Conservation (phyloP, 73 alveolate species). For the Symbiodinium natans region DNA sequence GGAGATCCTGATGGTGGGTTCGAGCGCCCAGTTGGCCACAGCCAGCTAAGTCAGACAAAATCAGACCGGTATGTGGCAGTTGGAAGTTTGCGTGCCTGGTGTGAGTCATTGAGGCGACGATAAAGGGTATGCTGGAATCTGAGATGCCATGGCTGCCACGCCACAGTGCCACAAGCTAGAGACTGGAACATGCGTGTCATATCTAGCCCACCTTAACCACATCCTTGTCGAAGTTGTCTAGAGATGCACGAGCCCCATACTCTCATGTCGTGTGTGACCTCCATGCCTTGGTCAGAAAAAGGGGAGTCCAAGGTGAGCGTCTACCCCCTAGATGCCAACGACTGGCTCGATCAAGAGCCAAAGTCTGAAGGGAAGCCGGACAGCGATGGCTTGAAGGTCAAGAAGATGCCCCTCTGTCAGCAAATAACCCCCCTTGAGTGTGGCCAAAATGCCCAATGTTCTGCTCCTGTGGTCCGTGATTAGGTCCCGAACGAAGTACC, state of each 20-base stretch:
- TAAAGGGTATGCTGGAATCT: constrained; percentile 42
- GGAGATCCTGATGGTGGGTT: constrained; percentile 93
- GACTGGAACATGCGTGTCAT: too few species aligned
- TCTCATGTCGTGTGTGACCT: too few species aligned
- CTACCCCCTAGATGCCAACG: constrained; percentile 65
- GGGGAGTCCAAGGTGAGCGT: constrained; percentile 25
- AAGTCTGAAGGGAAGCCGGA: constrained; percentile 73
- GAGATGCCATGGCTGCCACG: neutral
- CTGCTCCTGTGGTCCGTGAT: neutral
- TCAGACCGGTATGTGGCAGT: neutral
- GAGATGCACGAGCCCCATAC: too few species aligned
- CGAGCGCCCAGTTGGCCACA: neutral
- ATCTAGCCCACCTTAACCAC: too few species aligned
- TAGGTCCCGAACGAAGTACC: constrained; percentile 87
- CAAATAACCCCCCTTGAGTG: neutral
- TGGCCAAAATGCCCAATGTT: neutral
- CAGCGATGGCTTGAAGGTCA: constrained; percentile 60
- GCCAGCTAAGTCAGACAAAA: neutral
- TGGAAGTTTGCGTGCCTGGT: neutral
- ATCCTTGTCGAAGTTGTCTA: too few species aligned
- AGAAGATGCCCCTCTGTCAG: neutral
- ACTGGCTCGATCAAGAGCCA: constrained; percentile 74
- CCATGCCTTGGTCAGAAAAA: too few species aligned
- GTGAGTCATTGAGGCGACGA: constrained; percentile 44
- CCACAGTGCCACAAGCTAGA: neutral